Percentiles rank a stretch among this genome's conserved stretches.
phyloP scores from a whole-genome alignment of 2,329 filamentous ascomycete species.

The Seiridium cupressi region DNA sequence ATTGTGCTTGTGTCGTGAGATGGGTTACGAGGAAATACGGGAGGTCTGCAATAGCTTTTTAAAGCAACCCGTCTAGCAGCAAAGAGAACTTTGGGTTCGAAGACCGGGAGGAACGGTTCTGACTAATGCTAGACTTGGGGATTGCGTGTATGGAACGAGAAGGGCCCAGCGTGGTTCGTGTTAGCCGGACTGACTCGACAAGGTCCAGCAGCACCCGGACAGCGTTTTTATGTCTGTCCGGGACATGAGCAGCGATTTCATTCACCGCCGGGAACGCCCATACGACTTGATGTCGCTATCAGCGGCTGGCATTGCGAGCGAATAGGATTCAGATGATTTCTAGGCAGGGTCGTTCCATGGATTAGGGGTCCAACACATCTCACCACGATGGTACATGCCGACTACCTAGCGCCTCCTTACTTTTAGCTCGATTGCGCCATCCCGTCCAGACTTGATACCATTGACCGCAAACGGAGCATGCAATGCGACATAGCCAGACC shows the following conservation, averaged over 20 bases:
- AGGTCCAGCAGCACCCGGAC: neutral
- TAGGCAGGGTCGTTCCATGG: constrained; percentile 4
- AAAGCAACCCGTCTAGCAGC: neutral
- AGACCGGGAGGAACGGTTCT: neutral
- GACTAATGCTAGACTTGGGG: neutral
- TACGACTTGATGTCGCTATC: constrained; percentile 7
- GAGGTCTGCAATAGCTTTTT: neutral
- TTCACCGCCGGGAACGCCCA: constrained; percentile 2
- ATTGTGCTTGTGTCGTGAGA: constrained; percentile 3
- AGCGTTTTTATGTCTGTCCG: neutral
- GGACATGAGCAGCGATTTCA: neutral
- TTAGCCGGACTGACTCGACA: constrained; percentile 3
- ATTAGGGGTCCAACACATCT: neutral
- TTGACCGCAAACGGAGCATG: constrained; percentile 12
- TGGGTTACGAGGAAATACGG: neutral
- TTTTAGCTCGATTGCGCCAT: constrained; percentile 25
- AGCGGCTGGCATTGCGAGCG: constrained; percentile 6
- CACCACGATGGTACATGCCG: constrained; percentile 9
- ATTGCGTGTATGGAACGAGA: neutral
- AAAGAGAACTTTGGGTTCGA: neutral
- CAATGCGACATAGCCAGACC: neutral
- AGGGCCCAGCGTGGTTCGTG: neutral
- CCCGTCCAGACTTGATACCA: constrained; percentile 23
- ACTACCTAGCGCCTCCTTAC: constrained; percentile 4
- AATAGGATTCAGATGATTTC: neutral